Evolutionary conservation across 495 filamentous ascomycete species (phyloP).

Genomic region (Penicillium roqueforti): DNA sequence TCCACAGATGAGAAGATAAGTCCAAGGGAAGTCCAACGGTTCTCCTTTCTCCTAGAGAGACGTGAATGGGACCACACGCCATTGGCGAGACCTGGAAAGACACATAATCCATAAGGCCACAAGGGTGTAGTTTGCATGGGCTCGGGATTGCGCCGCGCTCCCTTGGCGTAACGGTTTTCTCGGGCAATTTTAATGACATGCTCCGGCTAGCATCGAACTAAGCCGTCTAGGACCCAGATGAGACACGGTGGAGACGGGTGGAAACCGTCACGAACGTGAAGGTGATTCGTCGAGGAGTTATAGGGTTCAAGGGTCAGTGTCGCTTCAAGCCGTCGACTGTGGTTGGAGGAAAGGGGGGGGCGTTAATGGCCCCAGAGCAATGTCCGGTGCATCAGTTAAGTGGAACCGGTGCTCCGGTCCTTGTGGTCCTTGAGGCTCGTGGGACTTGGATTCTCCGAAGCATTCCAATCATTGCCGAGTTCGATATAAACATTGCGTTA

Average conservation of each 20-base stretch:
- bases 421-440: conserved; percentile 21
- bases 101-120: conserved; percentile 11
- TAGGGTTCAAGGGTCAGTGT: conserved; percentile 24
- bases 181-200: conserved; percentile 23
- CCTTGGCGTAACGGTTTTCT: conserved; percentile 42
- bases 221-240: conserved; percentile 18
- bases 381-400: conserved; percentile 33
- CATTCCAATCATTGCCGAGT: conserved; percentile 6
- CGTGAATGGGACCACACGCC: not conserved
- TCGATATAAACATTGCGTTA: conserved; percentile 6
- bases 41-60: not conserved
- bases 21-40: not conserved
- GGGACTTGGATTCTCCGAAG: conserved; percentile 1
- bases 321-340: conserved; percentile 19
- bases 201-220: conserved; percentile 24
- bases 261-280: not conserved
- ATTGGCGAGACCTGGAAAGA: not conserved
- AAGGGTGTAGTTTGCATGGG: conserved; percentile 25
- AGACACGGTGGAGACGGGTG: conserved; percentile 11
- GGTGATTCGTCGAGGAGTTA: conserved; percentile 19
- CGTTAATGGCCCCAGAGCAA: conserved; percentile 7
- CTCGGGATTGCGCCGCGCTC: conserved; percentile 20
- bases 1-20: not conserved
- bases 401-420: conserved; percentile 14
- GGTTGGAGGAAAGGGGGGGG: not conserved